Percentiles rank a stretch among this genome's conserved stretches.
phyloP scores from a whole-genome alignment of 2,329 filamentous ascomycete genomes.

The Colletotrichum scovillei region DNA sequence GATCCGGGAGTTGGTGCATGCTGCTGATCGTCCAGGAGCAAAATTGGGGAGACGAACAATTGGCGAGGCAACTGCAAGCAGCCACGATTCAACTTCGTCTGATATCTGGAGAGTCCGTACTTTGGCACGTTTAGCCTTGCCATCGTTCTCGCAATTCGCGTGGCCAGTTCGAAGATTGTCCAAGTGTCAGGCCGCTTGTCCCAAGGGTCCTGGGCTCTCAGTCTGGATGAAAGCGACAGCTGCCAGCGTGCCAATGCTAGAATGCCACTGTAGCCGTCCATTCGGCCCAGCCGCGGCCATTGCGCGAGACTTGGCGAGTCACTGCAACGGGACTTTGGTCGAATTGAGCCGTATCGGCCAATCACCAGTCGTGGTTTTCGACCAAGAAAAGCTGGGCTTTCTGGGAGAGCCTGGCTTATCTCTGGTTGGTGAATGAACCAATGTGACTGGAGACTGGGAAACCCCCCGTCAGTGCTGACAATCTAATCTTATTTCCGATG shows the following conservation, averaged over 20 bases:
- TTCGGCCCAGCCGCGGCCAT: constrained; percentile 8
- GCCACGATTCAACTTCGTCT: background rate
- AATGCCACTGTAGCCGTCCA: constrained; percentile 17
- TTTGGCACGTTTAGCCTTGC: background rate
- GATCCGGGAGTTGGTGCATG: constrained; percentile 22
- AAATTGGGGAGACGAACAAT: background rate
- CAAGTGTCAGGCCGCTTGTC: background rate
- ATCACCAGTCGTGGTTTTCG: background rate
- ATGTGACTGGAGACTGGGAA: constrained; percentile 11
- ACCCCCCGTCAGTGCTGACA: constrained; percentile 3
- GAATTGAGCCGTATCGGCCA: constrained; percentile 3
- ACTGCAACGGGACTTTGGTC: constrained; percentile 13
- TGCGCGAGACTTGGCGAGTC: constrained; percentile 30
- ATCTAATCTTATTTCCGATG: constrained; percentile 18
- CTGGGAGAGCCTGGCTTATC: constrained; percentile 21
- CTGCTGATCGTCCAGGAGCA: constrained; percentile 10
- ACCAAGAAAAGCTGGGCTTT: background rate
- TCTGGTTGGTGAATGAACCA: background rate
- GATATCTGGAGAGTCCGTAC: background rate
- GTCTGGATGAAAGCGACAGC: background rate
- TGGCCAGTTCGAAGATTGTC: background rate
- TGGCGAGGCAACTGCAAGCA: constrained; percentile 17
- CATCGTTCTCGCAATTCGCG: background rate
- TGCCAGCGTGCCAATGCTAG: background rate
- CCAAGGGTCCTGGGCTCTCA: background rate